Evolutionary conservation across 805 yeast species (phyloP), one percentile per base, ranked within the genome.

Genomic region (Wickerhamomyces strasburgensis): DNA sequence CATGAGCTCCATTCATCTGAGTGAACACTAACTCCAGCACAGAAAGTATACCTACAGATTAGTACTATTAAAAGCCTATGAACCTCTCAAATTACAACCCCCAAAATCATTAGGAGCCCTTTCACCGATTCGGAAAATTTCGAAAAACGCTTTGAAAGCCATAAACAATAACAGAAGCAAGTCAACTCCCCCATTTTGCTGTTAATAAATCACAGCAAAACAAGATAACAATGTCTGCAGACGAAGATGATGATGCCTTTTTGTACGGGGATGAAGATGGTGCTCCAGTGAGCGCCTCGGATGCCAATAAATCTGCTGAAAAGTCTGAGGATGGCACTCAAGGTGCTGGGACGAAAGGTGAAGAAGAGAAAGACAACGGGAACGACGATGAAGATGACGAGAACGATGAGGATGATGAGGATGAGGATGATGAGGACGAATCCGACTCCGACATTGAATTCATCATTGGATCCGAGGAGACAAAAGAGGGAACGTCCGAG

Each of bases 401-500:
- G 3, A 73, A 62, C 2, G 68, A 62, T 3, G 72, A 64, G 13
- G 73, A 65, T 4, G 71, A 62, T 6, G 68, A 62, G 5, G 73
- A 65, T 10, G 72, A 61, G 6, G 79, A 70, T 15, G 72, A 70
- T 7, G 80, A 73, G 14, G 53, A 62, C 10, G 77, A 69, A 27
- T 51, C 58, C 19, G 82, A 74, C 42, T 81, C 79, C 38, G 93
- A 84, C 51, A 75, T 89, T 25, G 96, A 89, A 59, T 84, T 90
- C 54, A 83, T 89, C 33, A 83, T 89, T 34, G 81, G 80, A 29
- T 57, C 59, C 17, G 67, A 66, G 34, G 51, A 44, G 33, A 38
- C 44, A 6, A 51, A 44, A 14, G 33, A 52, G 2, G 35, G 50
- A 5, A 31, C 55, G 16, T 37, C 51, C 5, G n/a, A n/a, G n/a